phyloP scores from a whole-genome alignment of 441 rosid species.

The Croton laevigatus region DNA sequence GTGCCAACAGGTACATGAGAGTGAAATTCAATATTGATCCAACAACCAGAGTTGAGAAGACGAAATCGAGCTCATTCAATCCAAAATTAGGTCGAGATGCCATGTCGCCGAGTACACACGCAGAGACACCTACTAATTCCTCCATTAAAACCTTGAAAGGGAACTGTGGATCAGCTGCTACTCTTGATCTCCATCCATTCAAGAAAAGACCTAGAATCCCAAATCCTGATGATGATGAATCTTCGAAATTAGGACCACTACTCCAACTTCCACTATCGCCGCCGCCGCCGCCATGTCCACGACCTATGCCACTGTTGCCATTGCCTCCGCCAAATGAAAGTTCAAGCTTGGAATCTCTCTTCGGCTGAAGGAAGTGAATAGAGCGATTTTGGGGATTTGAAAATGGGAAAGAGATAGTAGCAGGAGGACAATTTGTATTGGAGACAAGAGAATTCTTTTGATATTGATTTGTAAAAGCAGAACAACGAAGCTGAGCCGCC shows the following conservation, averaged over 20 bases:
- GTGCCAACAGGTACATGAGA: constrained; percentile 91
- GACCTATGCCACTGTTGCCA: constrained; percentile 38
- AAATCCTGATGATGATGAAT: constrained; percentile 35
- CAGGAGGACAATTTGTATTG: constrained; percentile 20
- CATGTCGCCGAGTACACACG: constrained; percentile 93
- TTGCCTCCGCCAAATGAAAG: constrained; percentile 25
- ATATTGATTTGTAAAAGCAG: constrained; percentile 30
- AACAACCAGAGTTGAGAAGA: constrained; percentile 85
- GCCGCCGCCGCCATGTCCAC: constrained; percentile 34
- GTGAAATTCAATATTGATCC: constrained; percentile 88
- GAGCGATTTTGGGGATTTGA: constrained; percentile 32
- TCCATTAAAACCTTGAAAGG: constrained; percentile 97
- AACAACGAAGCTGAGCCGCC: constrained; percentile 37
- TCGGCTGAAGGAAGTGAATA: constrained; percentile 27
- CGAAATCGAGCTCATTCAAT: constrained; percentile 86
- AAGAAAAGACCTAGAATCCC: constrained; percentile 52
- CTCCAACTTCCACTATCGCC: constrained; percentile 32
- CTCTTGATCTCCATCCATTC: constrained; percentile 85
- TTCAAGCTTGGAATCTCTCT: constrained; percentile 4
- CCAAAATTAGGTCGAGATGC: constrained; percentile 97
- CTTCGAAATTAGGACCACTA: constrained; percentile 20
- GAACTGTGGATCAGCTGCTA: constrained; percentile 91
- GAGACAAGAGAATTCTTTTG: constrained; percentile 22
- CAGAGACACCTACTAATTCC: constrained; percentile 78
- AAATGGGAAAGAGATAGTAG: constrained; percentile 24